Evolutionary conservation across 2,329 filamentous ascomycete species (phyloP).

Genomic region (Gaeumannomyces sp.): DNA sequence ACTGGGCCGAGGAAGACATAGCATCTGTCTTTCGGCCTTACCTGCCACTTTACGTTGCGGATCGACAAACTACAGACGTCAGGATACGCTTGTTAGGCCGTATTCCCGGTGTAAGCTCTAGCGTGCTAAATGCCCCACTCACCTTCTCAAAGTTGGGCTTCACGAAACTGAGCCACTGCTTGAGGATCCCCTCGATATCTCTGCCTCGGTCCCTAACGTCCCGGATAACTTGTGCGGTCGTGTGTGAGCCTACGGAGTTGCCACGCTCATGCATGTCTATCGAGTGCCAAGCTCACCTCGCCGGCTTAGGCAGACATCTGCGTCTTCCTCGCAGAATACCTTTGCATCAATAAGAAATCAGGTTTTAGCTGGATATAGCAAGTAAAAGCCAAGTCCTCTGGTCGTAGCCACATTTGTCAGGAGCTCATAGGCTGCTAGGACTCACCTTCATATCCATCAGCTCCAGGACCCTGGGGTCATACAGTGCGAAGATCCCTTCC

Average conservation of each 20-base stretch:
- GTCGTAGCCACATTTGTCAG: not conserved
- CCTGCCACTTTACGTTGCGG: slow-evolving; percentile 77
- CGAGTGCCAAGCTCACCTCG: slow-evolving; percentile 54
- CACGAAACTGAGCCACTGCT: slow-evolving; percentile 95
- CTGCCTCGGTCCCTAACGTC: slow-evolving; percentile 85
- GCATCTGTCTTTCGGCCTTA: not conserved
- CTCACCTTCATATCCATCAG: slow-evolving; percentile 82
- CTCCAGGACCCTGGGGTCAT: slow-evolving; percentile 78
- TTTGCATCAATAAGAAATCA: slow-evolving; percentile 21
- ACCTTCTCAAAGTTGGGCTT: slow-evolving; percentile 92
- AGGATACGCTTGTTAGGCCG: slow-evolving; percentile 12
- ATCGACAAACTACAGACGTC: slow-evolving; percentile 62
- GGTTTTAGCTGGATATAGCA: not conserved
- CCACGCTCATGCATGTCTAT: too few relatives aligned
- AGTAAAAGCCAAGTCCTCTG: slow-evolving; percentile 1
- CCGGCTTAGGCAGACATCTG: slow-evolving; percentile 85
- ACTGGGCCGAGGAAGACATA: not conserved
- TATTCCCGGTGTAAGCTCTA: not conserved
- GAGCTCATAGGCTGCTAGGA: slow-evolving; percentile 1
- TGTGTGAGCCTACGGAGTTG: not conserved
- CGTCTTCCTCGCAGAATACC: slow-evolving; percentile 96
- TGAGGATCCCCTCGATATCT: slow-evolving; percentile 92
- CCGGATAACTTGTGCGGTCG: slow-evolving; percentile 57
- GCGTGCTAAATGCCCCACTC: slow-evolving; percentile 10
- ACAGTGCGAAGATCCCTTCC: slow-evolving; percentile 92